These are phyloP conservation scores for Claviceps sp. DNA, from an alignment of 2,329 filamentous ascomycete genomes.

Conservation along the genomic window DNA sequence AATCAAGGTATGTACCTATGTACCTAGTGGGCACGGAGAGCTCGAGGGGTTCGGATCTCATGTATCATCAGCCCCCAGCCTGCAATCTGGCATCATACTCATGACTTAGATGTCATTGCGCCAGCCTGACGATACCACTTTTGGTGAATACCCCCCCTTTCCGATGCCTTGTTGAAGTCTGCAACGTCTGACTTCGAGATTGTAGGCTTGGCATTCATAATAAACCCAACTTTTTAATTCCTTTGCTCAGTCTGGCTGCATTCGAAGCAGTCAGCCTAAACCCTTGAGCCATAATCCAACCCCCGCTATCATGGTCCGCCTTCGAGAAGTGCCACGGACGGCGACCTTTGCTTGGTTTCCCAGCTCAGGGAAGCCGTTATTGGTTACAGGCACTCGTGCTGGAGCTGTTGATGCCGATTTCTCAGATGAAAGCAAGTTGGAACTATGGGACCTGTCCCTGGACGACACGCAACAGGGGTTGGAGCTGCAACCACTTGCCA, in stretches of 20 bases:
- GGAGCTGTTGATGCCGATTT: slow-evolving; percentile 95
- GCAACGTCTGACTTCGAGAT: slow-evolving; percentile 1
- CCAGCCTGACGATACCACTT: slow-evolving; percentile 5
- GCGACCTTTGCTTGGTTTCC: slow-evolving; percentile 97
- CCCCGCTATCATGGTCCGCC: slow-evolving; percentile 64
- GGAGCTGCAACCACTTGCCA: slow-evolving; percentile 76
- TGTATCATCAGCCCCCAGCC: slow-evolving; percentile 11
- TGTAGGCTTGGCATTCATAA: slow-evolving; percentile 1
- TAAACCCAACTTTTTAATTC: background rate
- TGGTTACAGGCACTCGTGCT: slow-evolving; percentile 88
- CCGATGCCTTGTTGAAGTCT: background rate
- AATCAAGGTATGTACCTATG: too few relatives aligned
- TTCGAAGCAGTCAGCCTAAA: slow-evolving; percentile 8
- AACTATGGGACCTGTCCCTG: slow-evolving; percentile 87
- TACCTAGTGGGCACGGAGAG: slow-evolving; percentile 5
- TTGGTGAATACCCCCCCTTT: slow-evolving; percentile 4
- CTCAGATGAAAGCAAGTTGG: slow-evolving; percentile 90
- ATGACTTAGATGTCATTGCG: slow-evolving; percentile 12
- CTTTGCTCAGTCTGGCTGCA: slow-evolving; percentile 3
- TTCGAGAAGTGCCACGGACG: slow-evolving; percentile 92
- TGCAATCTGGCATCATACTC: slow-evolving; percentile 34
- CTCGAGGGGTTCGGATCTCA: slow-evolving; percentile 12
- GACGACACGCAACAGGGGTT: slow-evolving; percentile 62
- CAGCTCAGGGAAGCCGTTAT: slow-evolving; percentile 59
- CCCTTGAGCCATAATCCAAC: slow-evolving; percentile 8